These are phyloP conservation scores for Linnemannia hyalina DNA, from an alignment of 192 early-diverging fungal genomes.

Conservation along the genomic window DNA sequence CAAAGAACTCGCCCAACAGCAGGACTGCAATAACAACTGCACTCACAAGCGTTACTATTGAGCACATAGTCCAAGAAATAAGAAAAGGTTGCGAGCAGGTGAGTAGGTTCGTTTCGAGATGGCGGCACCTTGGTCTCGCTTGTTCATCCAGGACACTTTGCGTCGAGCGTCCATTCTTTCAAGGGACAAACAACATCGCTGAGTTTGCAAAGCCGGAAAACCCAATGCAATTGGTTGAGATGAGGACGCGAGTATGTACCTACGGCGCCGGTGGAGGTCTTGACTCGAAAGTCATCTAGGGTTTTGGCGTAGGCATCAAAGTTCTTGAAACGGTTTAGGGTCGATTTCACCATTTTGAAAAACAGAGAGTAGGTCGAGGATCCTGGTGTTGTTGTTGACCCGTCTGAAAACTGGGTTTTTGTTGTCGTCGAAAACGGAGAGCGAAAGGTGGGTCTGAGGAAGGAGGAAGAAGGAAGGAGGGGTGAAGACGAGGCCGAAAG, in stretches of 20 bases:
- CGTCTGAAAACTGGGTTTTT: slow-evolving; percentile 11
- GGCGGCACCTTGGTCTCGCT: too few species aligned
- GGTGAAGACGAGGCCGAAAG: background rate
- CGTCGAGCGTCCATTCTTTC: too few species aligned
- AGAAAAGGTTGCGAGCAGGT: background rate
- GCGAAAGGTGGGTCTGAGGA: background rate
- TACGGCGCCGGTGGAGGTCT: slow-evolving; percentile 51
- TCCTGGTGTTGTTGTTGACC: slow-evolving; percentile 19
- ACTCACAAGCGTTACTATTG: slow-evolving; percentile 82
- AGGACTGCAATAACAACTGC: slow-evolving; percentile 80
- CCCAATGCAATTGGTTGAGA: too few species aligned
- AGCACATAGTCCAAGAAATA: background rate
- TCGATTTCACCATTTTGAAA: slow-evolving; percentile 61
- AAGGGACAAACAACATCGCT: too few species aligned
- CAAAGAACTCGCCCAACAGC: slow-evolving; percentile 86
- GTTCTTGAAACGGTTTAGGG: slow-evolving; percentile 67
- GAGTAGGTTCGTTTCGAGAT: too few species aligned
- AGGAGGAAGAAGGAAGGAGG: background rate
- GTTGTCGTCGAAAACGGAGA: background rate
- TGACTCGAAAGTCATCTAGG: slow-evolving; percentile 89
- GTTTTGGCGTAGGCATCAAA: slow-evolving; percentile 97
- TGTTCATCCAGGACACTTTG: too few species aligned
- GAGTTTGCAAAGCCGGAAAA: too few species aligned
- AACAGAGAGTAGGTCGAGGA: background rate
- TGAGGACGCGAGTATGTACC: slow-evolving; percentile 45